These are phyloP conservation scores for Verticillium zaregamsianum DNA, from an alignment of 2,329 filamentous ascomycete genomes.

Conservation along the genomic window DNA sequence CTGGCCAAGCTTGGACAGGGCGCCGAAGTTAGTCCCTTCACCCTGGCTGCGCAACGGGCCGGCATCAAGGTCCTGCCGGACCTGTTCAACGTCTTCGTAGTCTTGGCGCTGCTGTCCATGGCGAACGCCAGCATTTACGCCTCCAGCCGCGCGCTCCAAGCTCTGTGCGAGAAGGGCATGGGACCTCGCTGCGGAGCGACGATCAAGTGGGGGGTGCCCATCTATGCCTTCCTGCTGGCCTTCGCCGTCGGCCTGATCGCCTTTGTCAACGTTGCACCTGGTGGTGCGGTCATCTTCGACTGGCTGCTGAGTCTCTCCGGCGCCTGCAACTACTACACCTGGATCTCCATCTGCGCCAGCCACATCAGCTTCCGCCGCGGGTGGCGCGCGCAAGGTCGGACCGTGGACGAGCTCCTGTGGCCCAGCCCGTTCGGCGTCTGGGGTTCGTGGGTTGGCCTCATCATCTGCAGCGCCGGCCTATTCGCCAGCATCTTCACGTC, in stretches of 20 bases:
- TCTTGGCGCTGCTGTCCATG: constrained; percentile 30
- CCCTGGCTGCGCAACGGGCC: constrained; percentile 21
- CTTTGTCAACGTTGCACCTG: constrained; percentile 34
- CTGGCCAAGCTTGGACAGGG: constrained; percentile 25
- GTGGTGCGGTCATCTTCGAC: constrained; percentile 34
- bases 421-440: constrained; percentile 22
- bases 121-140: constrained; percentile 37
- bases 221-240: constrained; percentile 34
- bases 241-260: constrained; percentile 36
- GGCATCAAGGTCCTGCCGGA: constrained; percentile 19
- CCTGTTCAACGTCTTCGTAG: constrained; percentile 31
- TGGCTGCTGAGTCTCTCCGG: constrained; percentile 44
- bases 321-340: constrained; percentile 42
- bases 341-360: constrained; percentile 40
- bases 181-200: constrained; percentile 22
- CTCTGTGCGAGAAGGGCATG: constrained; percentile 29
- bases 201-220: constrained; percentile 34
- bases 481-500: constrained; percentile 23
- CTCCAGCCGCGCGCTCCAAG: constrained; percentile 29
- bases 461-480: constrained; percentile 23
- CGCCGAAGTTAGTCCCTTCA: constrained; percentile 20
- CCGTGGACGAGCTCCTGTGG: constrained; percentile 26
- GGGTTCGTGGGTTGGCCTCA: constrained; percentile 18
- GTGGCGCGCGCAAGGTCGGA: constrained; percentile 31
- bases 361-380: constrained; percentile 41